Evolutionary conservation across 2,329 filamentous ascomycete genomes (phyloP), one percentile per base, ranked within the genome.

Genomic region (Monilinia vaccinii-corymbosi): DNA sequence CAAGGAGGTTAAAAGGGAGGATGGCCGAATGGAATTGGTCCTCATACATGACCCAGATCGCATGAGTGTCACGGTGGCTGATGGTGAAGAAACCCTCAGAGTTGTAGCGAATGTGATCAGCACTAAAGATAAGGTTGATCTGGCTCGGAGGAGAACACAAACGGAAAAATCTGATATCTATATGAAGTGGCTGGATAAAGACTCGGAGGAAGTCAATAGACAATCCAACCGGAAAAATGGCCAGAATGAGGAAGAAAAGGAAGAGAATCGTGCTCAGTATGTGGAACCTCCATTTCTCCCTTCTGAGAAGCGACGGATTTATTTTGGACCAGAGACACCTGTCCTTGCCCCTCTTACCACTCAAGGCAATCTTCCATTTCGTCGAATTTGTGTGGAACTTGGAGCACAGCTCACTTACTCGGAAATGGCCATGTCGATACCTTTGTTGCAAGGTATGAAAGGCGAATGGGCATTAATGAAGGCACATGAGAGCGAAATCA

Each of bases 341-440:
- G 84, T 92, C 13, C 78, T 99, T n/a, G 94, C 94, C 5, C 94
- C 94, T 40, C 80, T 99, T 52, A 99, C 94, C 1, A 99, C 94
- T 0, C 94, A 97, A 75, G 94, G 94, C 49, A 99, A 99, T 69
- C 79, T 97, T 51, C 94, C 94, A 1, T 99, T 96, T 77, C 87
- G 94, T 60, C 84, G 94, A 53, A 82, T 99, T 34, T 97, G 92
- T 70, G 86, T 91, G 14, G 88, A 92, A 59, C 81, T 97, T 28
- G 94, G 94, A 40, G 92, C 91, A 32, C 88, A 97, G 71, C 80
- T 96, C 52, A 99, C 94, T 0, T 99, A 96, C 77, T 97, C 93
- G 0, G 94, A 99, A 75, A 99, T 99, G 94, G 94, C 93, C 4
- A 89, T 99, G 82, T 86, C 90, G 32, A 77, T 96, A 73, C 92